Base-by-base conservation (phyloP, 768 basidiomycete species). In the Botryobasidium botryosum region DNA sequence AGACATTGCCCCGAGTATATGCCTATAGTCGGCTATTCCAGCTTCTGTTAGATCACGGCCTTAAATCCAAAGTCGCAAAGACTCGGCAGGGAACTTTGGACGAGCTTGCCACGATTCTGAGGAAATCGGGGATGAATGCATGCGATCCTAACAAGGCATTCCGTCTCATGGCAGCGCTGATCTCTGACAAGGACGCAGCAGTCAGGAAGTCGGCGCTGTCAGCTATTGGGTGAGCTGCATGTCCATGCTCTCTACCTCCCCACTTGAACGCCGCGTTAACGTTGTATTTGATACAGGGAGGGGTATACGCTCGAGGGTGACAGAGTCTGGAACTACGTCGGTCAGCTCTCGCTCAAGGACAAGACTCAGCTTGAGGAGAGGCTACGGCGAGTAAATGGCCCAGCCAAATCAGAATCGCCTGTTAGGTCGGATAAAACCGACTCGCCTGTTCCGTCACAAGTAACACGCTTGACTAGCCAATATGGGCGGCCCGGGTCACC, bases 1-100 rank as follows among this genome's bases (percentile, higher is more conserved):
- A 86, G 54, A 70, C 70, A 4, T 66, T 96, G 42, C 80, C 90
- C 5, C 86, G 79, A 56, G 78, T 96, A 43, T 94, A 91, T 55
- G 81, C 94, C 1, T 91, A 81, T 54, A 94, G 90, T 54, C 79
- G 90, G 32, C 68, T 97, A 26, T 91, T 94, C 59, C 80, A 84
- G 55, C 61, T 87, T 12, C 64, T 97, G 5, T 69, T 94, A 8
- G 86, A 94, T 31, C 73, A 91, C 56, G 92, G 94, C 13, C 62
- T 91, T 35, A 81, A 77, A 58, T 80, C 83, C 15, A 91, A 91
- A 61, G 83, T 88, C 15, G 80, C 88, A 3, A 90, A 91, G 61
- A 85, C 87, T 8, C 75, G 91, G 10, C 82, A 87, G 61, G 84
- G 86, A 10, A 68, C 79, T 17, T 63, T 91, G 37, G 88, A 92